These are phyloP conservation scores for Diaporthe ilicicola DNA, from an alignment of 2,329 filamentous ascomycete species.

Conservation along the genomic window DNA sequence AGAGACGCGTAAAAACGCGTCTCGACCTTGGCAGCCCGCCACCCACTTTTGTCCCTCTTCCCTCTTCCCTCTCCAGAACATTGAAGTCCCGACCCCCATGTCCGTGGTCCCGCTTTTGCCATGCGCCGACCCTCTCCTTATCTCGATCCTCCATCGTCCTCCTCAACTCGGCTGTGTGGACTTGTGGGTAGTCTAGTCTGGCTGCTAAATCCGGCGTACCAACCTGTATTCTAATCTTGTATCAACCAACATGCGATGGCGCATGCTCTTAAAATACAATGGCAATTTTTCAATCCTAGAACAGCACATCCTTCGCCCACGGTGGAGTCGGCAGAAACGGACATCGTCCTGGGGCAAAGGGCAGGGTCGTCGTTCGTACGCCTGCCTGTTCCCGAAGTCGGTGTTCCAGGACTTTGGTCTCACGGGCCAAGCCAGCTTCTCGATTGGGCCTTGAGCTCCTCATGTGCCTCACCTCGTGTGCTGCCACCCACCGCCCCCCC, in stretches of 20 bases:
- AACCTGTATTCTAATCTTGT: constrained; percentile 11
- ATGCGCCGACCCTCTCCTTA: constrained; percentile 18
- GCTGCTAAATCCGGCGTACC: not conserved
- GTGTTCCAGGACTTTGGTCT: constrained; percentile 1
- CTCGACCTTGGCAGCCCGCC: not conserved
- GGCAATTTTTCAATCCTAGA: not conserved
- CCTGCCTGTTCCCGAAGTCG: not conserved
- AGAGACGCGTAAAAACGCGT: constrained; percentile 8
- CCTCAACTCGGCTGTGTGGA: constrained; percentile 1
- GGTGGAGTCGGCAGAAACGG: not conserved
- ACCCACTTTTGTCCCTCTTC: not conserved
- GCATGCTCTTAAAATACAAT: constrained; percentile 3
- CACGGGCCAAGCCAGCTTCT: not conserved
- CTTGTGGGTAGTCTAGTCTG: not conserved
- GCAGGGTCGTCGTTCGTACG: not conserved
- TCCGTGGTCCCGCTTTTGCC: not conserved
- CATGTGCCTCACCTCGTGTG: constrained; percentile 2
- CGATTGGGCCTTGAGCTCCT: not conserved
- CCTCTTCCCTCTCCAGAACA: not conserved
- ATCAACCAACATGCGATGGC: not conserved
- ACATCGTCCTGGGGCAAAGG: not conserved
- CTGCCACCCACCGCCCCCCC: not conserved
- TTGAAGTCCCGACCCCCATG: not conserved
- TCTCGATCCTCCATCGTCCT: constrained; percentile 6
- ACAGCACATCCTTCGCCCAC: not conserved